These are phyloP conservation scores for Zalaria obscura DNA, from an alignment of 2,329 filamentous ascomycete species.

Conservation along the genomic window DNA sequence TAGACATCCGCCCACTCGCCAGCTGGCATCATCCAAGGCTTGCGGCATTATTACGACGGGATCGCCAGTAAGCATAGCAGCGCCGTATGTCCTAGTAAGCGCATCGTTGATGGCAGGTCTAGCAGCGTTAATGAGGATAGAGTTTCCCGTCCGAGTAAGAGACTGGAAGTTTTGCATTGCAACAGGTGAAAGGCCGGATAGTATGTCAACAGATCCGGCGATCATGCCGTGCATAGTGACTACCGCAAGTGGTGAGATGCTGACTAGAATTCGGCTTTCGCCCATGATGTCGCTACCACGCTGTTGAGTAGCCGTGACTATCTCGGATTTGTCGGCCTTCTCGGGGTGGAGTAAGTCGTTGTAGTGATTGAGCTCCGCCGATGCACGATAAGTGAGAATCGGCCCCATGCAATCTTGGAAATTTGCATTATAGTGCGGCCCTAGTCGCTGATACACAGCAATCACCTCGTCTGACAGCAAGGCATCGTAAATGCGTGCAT, in stretches of 20 bases:
- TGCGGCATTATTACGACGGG: constrained; percentile 72
- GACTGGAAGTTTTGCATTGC: constrained; percentile 55
- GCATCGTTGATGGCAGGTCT: constrained; percentile 81
- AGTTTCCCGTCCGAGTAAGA: constrained; percentile 57
- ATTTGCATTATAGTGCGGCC: constrained; percentile 84
- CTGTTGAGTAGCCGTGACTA: constrained; percentile 72
- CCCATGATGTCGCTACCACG: constrained; percentile 72
- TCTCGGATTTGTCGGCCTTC: constrained; percentile 83
- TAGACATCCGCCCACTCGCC: constrained; percentile 84
- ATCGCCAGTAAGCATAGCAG: constrained; percentile 68
- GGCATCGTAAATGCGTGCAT: constrained; percentile 78
- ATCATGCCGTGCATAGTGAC: constrained; percentile 52
- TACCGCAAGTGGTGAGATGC: constrained; percentile 66
- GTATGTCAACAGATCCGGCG: constrained; percentile 32
- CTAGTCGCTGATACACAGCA: constrained; percentile 79
- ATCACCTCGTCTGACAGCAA: constrained; percentile 81
- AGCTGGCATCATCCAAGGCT: constrained; percentile 79
- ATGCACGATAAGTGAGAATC: constrained; percentile 92
- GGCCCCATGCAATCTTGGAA: constrained; percentile 93
- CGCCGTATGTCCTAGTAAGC: constrained; percentile 64
- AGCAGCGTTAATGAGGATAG: constrained; percentile 77
- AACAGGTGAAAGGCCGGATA: constrained; percentile 60
- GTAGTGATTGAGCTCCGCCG: constrained; percentile 74
- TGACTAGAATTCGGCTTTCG: constrained; percentile 69
- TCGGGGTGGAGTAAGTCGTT: constrained; percentile 85